These are phyloP conservation scores for Helminthosporium solani DNA, from an alignment of 2,329 filamentous ascomycete genomes.

Conservation along the genomic window DNA sequence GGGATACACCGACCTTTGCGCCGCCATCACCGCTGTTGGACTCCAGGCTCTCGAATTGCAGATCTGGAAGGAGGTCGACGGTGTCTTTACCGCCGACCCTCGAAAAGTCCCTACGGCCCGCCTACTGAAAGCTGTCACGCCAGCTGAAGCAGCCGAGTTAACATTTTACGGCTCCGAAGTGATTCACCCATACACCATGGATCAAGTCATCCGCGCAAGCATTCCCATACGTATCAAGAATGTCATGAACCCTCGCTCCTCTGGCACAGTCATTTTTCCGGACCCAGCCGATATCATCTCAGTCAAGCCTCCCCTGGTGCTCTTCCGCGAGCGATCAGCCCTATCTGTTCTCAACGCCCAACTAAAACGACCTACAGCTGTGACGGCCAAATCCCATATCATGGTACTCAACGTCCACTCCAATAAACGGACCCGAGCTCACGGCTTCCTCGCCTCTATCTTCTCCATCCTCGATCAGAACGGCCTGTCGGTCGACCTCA, in stretches of 20 bases:
- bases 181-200: slow-evolving; percentile 98
- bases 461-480: slow-evolving; percentile 88
- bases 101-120: slow-evolving; percentile 90
- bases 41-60: slow-evolving; percentile 86
- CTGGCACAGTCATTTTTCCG: slow-evolving; percentile 80
- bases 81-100: slow-evolving; percentile 85
- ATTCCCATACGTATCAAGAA: slow-evolving; percentile 91
- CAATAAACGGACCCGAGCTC: slow-evolving; percentile 92
- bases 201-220: slow-evolving; percentile 75
- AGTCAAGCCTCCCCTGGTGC: slow-evolving; percentile 55
- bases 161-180: slow-evolving; percentile 79
- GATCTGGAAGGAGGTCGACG: slow-evolving; percentile 99
- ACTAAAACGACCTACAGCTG: slow-evolving; percentile 60
- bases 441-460: slow-evolving; percentile 92
- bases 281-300: slow-evolving; percentile 60
- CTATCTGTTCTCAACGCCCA: slow-evolving; percentile 51
- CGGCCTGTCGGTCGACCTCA: slow-evolving; percentile 89
- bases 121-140: slow-evolving; percentile 84
- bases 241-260: slow-evolving; percentile 79
- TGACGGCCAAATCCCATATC: slow-evolving; percentile 97
- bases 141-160: slow-evolving; percentile 90
- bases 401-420: slow-evolving; percentile 97
- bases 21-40: slow-evolving; percentile 86
- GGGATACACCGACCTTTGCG: slow-evolving; percentile 95
- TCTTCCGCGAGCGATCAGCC: slow-evolving; percentile 51